These are phyloP conservation scores for Malus hybrid DNA, from an alignment of 331 rosid genomes.

Conservation along the genomic window DNA sequence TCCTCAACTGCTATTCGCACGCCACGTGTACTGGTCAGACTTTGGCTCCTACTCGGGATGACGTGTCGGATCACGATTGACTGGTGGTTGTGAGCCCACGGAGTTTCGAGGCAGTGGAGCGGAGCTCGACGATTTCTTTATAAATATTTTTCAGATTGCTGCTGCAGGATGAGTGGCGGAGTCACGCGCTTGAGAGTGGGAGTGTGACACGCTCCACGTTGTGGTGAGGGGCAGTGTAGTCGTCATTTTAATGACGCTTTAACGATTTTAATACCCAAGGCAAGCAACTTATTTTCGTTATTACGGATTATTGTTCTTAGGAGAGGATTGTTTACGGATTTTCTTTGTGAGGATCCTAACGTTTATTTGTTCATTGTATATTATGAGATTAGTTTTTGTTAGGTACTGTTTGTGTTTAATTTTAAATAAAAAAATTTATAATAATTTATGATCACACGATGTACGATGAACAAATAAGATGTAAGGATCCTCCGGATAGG, in stretches of 20 bases:
- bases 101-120: neutral
- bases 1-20: neutral
- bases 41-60: accelerated
- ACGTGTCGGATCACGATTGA: slow-evolving; percentile 20
- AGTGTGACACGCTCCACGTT: slow-evolving; percentile 17
- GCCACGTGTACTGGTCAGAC: slow-evolving; percentile 19
- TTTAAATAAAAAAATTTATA: no score
- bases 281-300: neutral
- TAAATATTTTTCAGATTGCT: slow-evolving; percentile 7
- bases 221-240: slow-evolving; percentile 32
- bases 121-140: neutral
- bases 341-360: no score
- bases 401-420: no score
- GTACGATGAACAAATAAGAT: no score
- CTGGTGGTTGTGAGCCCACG: no score
- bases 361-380: no score
- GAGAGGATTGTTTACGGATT: no score
- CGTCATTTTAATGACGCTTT: slow-evolving; percentile 36
- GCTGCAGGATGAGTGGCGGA: slow-evolving; percentile 1
- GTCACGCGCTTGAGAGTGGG: slow-evolving; percentile 36
- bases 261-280: slow-evolving; percentile 30
- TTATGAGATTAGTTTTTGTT: no score
- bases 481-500: no score
- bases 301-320: no score
- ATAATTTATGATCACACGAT: no score